phyloP scores from a whole-genome alignment of 2,329 filamentous ascomycete species.

The Diplocarpon rosae region DNA sequence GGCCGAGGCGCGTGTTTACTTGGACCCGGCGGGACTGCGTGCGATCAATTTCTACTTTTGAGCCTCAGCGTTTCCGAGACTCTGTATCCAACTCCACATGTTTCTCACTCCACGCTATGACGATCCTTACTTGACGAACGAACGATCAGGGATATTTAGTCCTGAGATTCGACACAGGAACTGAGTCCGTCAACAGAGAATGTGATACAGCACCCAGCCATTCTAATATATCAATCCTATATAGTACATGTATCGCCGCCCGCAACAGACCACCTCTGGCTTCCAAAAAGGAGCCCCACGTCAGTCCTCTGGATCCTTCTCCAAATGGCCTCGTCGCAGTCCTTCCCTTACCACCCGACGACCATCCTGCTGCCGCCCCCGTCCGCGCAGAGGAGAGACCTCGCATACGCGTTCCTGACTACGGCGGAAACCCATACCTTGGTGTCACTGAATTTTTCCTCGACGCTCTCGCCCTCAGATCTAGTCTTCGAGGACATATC shows the following conservation, averaged over 20 bases:
- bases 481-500: slow-evolving; percentile 40
- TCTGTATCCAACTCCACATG: too few relatives aligned
- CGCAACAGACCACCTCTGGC: neutral
- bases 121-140: too few relatives aligned
- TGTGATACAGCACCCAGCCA: too few relatives aligned
- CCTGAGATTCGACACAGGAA: slow-evolving; percentile 1
- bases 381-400: slow-evolving; percentile 36
- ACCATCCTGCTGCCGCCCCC: slow-evolving; percentile 49
- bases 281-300: slow-evolving; percentile 17
- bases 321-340: slow-evolving; percentile 26
- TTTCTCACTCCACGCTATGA: too few relatives aligned
- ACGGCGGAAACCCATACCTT: slow-evolving; percentile 37
- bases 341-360: slow-evolving; percentile 68
- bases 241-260: neutral
- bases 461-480: slow-evolving; percentile 38
- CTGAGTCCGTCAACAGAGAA: neutral
- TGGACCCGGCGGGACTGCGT: neutral
- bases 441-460: slow-evolving; percentile 54
- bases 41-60: slow-evolving; percentile 6
- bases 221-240: too few relatives aligned
- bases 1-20: slow-evolving; percentile 12
- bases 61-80: too few relatives aligned
- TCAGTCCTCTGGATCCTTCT: slow-evolving; percentile 16
- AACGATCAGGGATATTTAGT: neutral
- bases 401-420: slow-evolving; percentile 58